phyloP scores from a whole-genome alignment of 371 early-diverging fungal genomes.

The Parasitella parasitica region DNA sequence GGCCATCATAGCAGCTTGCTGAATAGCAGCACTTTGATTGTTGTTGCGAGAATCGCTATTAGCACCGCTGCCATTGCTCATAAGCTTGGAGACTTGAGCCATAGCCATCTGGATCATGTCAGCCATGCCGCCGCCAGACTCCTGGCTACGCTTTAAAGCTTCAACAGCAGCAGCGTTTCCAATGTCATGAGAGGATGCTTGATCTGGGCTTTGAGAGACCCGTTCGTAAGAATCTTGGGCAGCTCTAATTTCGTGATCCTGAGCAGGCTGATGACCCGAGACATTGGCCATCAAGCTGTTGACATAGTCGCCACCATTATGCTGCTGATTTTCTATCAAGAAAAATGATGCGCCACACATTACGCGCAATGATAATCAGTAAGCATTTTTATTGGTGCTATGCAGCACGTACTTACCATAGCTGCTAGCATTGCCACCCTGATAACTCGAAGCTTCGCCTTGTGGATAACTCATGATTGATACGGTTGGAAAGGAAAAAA shows the following conservation, averaged over 20 bases:
- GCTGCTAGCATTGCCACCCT: conserved; percentile 9
- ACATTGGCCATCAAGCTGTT: conserved; percentile 25
- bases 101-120: conserved; percentile 53
- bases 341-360: conserved; percentile 4
- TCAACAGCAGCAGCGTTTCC: conserved; percentile 57
- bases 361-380: not conserved
- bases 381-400: not conserved
- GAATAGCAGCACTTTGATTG: conserved; percentile 36
- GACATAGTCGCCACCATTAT: conserved; percentile 18
- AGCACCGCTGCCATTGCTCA: conserved; percentile 26
- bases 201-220: conserved; percentile 14
- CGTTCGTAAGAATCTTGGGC: conserved; percentile 31
- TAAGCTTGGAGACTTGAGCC: conserved; percentile 49
- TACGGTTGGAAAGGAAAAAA: not conserved
- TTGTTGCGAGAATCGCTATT: conserved; percentile 1
- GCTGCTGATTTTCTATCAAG: conserved; percentile 1
- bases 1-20: conserved; percentile 54
- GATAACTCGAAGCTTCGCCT: conserved; percentile 39
- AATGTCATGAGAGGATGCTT: conserved; percentile 39
- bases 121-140: conserved; percentile 39
- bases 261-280: conserved; percentile 13
- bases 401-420: not conserved
- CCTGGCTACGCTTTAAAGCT: conserved; percentile 37
- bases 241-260: conserved; percentile 30
- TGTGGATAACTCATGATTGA: conserved; percentile 11